Conservation (phyloP, 148 eudicot species). For the Camellia lanceoleosa region DNA sequence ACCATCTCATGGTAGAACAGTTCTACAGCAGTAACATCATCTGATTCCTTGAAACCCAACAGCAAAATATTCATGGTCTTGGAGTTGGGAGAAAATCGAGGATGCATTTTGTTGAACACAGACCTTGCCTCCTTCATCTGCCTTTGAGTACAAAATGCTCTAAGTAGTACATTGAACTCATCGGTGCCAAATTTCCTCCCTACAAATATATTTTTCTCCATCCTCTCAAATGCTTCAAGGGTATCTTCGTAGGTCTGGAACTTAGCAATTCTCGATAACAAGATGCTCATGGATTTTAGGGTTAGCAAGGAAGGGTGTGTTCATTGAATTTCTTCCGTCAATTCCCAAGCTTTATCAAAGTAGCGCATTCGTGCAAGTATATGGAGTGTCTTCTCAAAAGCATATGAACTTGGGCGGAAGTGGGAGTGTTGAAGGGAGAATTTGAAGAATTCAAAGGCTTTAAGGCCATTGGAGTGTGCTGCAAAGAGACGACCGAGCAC, state of each 20-base stretch:
- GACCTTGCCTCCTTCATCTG: conserved; percentile 88
- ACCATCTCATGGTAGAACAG: conserved; percentile 87
- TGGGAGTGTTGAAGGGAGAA: conserved; percentile 43
- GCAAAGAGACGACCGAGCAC: conserved; percentile 74
- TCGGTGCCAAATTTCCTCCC: conserved; percentile 63
- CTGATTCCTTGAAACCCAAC: conserved; percentile 81
- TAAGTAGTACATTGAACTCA: conserved; percentile 77
- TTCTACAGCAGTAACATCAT: conserved; percentile 73
- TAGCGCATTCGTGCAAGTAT: conserved; percentile 84
- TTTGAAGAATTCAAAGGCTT: conserved; percentile 78
- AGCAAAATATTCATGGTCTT: conserved; percentile 92
- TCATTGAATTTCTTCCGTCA: conserved; percentile 56
- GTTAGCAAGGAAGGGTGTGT: conserved; percentile 57
- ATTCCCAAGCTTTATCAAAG: conserved; percentile 78
- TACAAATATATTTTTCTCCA: conserved; percentile 58
- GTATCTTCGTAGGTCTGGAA: conserved; percentile 73
- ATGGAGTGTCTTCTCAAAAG: conserved; percentile 80
- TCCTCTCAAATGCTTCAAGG: conserved; percentile 69
- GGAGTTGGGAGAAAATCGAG: conserved; percentile 53
- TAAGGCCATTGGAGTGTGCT: conserved; percentile 75
- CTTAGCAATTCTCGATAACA: conserved; percentile 70
- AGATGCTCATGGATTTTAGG: conserved; percentile 77
- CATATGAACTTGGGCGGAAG: conserved; percentile 54
- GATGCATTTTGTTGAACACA: conserved; percentile 58
- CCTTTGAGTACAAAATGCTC: conserved; percentile 78